Evolutionary conservation across 176 grass and related monocot species (phyloP).

Genomic region (Aegilops tauschii): DNA sequence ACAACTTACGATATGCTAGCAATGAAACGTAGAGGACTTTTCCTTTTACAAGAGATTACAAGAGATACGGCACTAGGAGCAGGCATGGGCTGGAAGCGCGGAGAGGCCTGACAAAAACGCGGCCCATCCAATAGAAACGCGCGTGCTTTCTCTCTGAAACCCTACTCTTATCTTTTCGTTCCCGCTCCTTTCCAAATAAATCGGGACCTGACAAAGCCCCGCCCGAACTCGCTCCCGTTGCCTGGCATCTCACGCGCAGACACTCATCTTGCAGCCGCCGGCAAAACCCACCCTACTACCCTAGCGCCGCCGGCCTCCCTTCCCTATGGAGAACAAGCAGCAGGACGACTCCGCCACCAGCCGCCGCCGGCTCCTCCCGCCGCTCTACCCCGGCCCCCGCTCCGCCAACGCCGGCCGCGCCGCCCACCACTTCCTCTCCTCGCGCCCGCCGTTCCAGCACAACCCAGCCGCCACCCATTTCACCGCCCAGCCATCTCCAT

Average conservation of each 20-base stretch:
- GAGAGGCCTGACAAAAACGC: too few relatives aligned
- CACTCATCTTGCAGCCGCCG: not conserved
- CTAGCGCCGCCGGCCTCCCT: not conserved
- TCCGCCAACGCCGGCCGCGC: not conserved
- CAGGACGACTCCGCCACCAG: not conserved
- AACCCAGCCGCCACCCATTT: not conserved
- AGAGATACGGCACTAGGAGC: too few relatives aligned
- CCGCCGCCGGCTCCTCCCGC: not conserved
- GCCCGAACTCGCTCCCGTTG: too few relatives aligned
- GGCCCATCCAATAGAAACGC: not conserved
- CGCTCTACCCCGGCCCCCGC: not conserved
- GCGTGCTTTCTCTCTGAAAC: not conserved
- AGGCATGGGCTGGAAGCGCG: too few relatives aligned
- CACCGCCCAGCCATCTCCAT: not conserved
- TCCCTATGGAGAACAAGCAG: not conserved
- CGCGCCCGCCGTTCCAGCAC: not conserved
- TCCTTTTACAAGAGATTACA: too few relatives aligned
- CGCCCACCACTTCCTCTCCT: not conserved
- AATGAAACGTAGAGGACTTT: too few relatives aligned
- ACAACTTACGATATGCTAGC: too few relatives aligned
- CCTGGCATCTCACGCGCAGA: not conserved
- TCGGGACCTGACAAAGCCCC: not conserved
- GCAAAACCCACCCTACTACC: not conserved
- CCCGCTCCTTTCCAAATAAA: not conserved
- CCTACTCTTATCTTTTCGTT: not conserved